phyloP scores from a whole-genome alignment of 805 yeast species.

The Candida suzukii region DNA sequence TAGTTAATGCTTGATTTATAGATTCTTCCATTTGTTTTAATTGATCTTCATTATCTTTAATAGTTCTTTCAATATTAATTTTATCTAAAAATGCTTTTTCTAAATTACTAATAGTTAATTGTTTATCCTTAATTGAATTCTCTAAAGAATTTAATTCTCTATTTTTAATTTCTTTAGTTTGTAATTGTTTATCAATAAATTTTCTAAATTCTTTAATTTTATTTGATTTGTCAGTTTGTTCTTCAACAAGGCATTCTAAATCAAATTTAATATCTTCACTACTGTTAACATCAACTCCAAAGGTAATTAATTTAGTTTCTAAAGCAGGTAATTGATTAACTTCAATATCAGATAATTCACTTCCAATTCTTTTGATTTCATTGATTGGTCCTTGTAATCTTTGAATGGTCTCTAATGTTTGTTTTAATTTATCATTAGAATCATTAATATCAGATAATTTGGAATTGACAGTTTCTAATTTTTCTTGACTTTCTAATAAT shows the following conservation, averaged over 20 bases:
- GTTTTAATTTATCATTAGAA: not conserved
- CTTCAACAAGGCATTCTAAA: slow-evolving; percentile 4
- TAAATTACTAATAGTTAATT: slow-evolving; percentile 42
- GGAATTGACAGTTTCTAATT: not conserved
- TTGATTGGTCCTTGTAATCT: slow-evolving; percentile 14
- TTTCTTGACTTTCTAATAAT: not conserved
- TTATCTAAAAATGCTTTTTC: slow-evolving; percentile 46
- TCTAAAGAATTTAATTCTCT: slow-evolving; percentile 41
- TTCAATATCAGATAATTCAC: slow-evolving; percentile 19
- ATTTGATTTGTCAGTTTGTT: slow-evolving; percentile 29
- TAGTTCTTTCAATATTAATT: slow-evolving; percentile 29
- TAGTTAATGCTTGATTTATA: not conserved
- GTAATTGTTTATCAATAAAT: slow-evolving; percentile 23
- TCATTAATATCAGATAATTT: not conserved
- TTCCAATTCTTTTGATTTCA: slow-evolving; percentile 28
- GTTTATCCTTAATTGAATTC: slow-evolving; percentile 43
- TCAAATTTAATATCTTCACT: not conserved
- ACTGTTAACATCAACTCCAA: slow-evolving; percentile 3
- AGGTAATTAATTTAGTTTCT: slow-evolving; percentile 28
- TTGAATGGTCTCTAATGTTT: not conserved
- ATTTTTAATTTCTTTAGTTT: slow-evolving; percentile 37
- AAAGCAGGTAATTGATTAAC: slow-evolving; percentile 19
- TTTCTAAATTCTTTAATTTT: slow-evolving; percentile 35
- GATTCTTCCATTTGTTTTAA: slow-evolving; percentile 3
- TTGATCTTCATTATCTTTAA: slow-evolving; percentile 28